Evolutionary conservation across 148 eudicot genomes (phyloP).

Genomic region (Persicaria maculosa): DNA sequence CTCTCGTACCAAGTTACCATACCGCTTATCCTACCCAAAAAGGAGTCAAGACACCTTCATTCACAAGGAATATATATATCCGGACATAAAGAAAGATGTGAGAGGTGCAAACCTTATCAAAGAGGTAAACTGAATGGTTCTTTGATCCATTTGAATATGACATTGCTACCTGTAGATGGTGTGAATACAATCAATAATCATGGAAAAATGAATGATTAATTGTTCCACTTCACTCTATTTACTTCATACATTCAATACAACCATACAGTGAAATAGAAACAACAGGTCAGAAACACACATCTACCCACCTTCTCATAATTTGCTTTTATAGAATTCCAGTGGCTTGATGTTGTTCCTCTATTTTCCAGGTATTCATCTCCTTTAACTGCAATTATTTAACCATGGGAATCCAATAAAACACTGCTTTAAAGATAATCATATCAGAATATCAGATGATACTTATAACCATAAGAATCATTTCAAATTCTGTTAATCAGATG

Average conservation of each 20-base stretch:
- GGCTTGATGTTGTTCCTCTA: constrained; percentile 54
- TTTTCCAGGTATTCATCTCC: constrained; percentile 64
- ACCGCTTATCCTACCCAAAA: constrained; percentile 55
- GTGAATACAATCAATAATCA: background rate
- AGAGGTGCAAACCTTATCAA: constrained; percentile 57
- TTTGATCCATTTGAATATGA: constrained; percentile 75
- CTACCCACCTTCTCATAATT: constrained; percentile 63
- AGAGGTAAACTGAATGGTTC: constrained; percentile 67
- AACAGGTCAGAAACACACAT: background rate
- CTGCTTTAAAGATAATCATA: too few species aligned
- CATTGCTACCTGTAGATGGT: constrained; percentile 63
- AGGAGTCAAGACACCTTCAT: constrained; percentile 8
- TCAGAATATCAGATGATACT: background rate
- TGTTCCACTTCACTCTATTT: background rate
- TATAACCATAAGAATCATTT: background rate
- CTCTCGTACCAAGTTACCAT: constrained; percentile 55
- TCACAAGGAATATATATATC: constrained; percentile 5
- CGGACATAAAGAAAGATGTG: constrained; percentile 1
- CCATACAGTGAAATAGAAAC: background rate
- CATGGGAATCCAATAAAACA: too few species aligned
- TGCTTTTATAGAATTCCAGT: constrained; percentile 67
- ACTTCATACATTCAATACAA: background rate
- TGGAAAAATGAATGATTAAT: background rate
- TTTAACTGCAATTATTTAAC: constrained; percentile 39
- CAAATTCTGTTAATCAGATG: background rate